phyloP scores from a whole-genome alignment of 2,329 filamentous ascomycete species.

The Biscogniauxia sp. region DNA sequence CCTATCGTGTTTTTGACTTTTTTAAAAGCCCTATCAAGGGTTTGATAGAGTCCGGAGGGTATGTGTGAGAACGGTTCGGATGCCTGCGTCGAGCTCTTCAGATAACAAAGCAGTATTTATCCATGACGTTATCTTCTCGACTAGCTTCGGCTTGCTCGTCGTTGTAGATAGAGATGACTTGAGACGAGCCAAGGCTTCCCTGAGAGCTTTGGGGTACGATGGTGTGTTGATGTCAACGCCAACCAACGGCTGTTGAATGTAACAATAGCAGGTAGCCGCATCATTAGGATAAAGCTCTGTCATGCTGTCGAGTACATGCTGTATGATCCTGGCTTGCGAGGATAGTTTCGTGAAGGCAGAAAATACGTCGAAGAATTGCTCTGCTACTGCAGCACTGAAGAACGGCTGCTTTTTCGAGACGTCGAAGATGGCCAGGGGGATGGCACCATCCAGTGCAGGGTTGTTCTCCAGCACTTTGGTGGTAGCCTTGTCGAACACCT shows the following conservation, averaged over 20 bases:
- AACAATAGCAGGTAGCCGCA: constrained; percentile 65
- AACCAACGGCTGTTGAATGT: constrained; percentile 68
- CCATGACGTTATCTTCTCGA: constrained; percentile 52
- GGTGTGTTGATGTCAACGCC: constrained; percentile 62
- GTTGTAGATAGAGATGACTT: constrained; percentile 47
- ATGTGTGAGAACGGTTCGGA: constrained; percentile 54
- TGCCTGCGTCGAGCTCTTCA: constrained; percentile 52
- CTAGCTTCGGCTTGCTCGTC: constrained; percentile 44
- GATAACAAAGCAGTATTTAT: constrained; percentile 50
- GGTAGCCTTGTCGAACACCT: constrained; percentile 45
- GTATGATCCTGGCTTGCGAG: constrained; percentile 63
- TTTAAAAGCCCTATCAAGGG: constrained; percentile 18
- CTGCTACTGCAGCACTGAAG: constrained; percentile 63
- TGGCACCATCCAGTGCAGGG: constrained; percentile 86
- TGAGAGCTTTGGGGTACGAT: constrained; percentile 71
- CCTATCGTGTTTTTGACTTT: background rate
- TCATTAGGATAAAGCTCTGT: constrained; percentile 56
- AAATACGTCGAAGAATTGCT: constrained; percentile 79
- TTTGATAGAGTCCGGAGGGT: constrained; percentile 35
- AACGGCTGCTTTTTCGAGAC: constrained; percentile 76
- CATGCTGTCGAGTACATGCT: constrained; percentile 70
- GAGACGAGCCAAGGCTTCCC: constrained; percentile 61
- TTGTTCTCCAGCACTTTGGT: constrained; percentile 62
- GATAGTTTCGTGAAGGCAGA: constrained; percentile 65
- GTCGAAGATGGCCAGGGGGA: constrained; percentile 89